Conservation (phyloP, 768 basidiomycete species). For the Leccinum variicolor region DNA sequence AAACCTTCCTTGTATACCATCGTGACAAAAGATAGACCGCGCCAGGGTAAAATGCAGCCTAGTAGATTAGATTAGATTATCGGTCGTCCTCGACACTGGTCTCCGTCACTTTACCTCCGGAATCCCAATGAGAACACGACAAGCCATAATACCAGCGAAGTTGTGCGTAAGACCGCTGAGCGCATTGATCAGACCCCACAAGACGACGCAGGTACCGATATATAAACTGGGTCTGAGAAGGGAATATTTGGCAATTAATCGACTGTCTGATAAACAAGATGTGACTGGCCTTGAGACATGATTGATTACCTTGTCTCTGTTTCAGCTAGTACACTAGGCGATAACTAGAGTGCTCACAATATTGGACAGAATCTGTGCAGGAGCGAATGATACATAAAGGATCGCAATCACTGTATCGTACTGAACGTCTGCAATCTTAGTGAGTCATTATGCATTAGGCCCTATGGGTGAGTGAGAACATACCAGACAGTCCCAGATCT, state of each 20-base stretch:
- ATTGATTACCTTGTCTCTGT: constrained; percentile 45
- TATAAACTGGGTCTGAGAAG: constrained; percentile 56
- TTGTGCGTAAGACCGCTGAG: constrained; percentile 59
- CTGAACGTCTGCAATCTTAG: constrained; percentile 31
- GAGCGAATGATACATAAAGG: neutral
- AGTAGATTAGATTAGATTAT: neutral
- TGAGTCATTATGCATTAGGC: neutral
- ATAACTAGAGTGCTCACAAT: neutral
- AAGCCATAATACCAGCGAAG: constrained; percentile 40
- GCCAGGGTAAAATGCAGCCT: constrained; percentile 32
- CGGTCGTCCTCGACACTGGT: neutral
- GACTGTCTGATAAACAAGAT: neutral
- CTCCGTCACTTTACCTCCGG: constrained; percentile 44
- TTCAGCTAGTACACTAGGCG: neutral
- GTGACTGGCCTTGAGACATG: constrained; percentile 43
- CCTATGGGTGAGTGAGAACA: neutral
- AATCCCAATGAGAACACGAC: constrained; percentile 53
- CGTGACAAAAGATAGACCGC: constrained; percentile 34
- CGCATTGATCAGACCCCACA: constrained; percentile 64
- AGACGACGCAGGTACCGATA: constrained; percentile 38
- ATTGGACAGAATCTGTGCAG: constrained; percentile 13
- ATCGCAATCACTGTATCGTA: neutral
- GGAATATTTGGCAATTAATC: neutral
- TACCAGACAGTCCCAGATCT: neutral
- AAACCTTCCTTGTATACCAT: constrained; percentile 24